Evolutionary conservation across 1,284 basidiomycete genomes (phyloP).

Genomic region (Cystobasidium pallidum): DNA sequence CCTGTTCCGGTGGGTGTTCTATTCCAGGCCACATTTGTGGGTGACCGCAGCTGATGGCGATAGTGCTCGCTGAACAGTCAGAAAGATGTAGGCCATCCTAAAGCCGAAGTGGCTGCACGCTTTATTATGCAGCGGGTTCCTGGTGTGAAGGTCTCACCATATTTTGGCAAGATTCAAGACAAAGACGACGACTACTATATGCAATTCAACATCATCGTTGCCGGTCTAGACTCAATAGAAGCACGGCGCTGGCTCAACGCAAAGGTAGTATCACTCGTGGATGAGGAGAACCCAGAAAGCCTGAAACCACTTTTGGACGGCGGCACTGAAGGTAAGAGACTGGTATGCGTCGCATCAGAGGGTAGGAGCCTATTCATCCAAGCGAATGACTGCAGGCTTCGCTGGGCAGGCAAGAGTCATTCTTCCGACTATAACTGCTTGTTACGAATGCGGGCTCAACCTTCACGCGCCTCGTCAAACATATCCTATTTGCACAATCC

Average conservation of each 20-base stretch:
- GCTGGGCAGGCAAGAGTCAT: conserved; percentile 98
- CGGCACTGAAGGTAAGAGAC: conserved; percentile 83
- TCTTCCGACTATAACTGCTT: conserved; percentile 90
- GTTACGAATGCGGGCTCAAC: conserved; percentile 97
- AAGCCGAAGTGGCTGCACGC: conserved; percentile 90
- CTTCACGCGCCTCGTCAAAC: conserved; percentile 97
- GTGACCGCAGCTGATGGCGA: no score
- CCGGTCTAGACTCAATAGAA: conserved; percentile 96
- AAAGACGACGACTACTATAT: conserved; percentile 94
- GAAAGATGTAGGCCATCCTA: conserved; percentile 90
- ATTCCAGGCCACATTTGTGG: not conserved
- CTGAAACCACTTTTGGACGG: conserved; percentile 98
- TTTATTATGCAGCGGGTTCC: conserved; percentile 94
- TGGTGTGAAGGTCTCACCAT: conserved; percentile 92
- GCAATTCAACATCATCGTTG: conserved; percentile 95
- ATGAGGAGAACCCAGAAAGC: conserved; percentile 85
- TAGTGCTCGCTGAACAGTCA: conserved; percentile 61
- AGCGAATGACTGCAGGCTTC: conserved; percentile 68
- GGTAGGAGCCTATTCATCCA: no score
- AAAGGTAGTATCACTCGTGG: conserved; percentile 91
- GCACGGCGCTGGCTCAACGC: conserved; percentile 99
- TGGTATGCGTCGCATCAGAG: not conserved
- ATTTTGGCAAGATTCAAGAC: conserved; percentile 97
- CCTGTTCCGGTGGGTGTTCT: conserved; percentile 77
- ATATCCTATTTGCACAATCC: conserved; percentile 98